Base-by-base conservation (phyloP, 1,284 basidiomycete species). In the Kwoniella shivajii region DNA sequence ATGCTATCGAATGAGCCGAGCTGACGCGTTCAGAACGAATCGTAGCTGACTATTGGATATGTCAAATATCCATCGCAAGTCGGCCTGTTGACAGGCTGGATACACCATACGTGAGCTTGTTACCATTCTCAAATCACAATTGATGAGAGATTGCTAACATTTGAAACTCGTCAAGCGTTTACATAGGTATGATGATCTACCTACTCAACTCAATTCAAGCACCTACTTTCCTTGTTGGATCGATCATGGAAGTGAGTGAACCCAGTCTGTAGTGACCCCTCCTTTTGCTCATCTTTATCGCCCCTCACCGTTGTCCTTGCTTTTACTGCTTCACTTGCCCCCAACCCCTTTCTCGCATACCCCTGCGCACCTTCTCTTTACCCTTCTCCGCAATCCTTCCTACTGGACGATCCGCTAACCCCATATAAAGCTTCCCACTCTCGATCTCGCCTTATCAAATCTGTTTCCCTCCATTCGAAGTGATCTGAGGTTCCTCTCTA, bases 61-160 rank as follows among this genome's bases (percentile, higher is more conserved):
- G 4, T 72, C 36, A 65, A 60, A 31, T 76, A 76, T 57, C 66
- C 46, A 3, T 58, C 74, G 24, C 81, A 82, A 52, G 65, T 85
- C 43, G 81, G 79, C 27, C 48, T 84, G 1, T 66, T 84, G 22
- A 84, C 83, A 1, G 85, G 85, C 6, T 86, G 85, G 85, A 72
- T 84, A 26, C 85, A 86, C 62, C 85, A 86, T 67, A 71, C 76
- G 64, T 73, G 48, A 50, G 69, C n/a, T n/a, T n/a, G n/a, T n/a
- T n/a, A n/a, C n/a, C 34, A 7, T 18, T n/a, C n/a, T 16, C n/a
- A 31, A 6, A n/a, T 22, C 11, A 24, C n/a, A 33, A 29, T 38
- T 46, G 34, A 46, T 34, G 20, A n/a, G 18, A 16, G 38, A n/a
- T 18, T 31, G 24, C 30, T 16, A 29, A 22, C 9, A 48, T 38